Evolutionary conservation across 1,284 basidiomycete genomes (phyloP).

Genomic region (Hypsizygus ulmarius): DNA sequence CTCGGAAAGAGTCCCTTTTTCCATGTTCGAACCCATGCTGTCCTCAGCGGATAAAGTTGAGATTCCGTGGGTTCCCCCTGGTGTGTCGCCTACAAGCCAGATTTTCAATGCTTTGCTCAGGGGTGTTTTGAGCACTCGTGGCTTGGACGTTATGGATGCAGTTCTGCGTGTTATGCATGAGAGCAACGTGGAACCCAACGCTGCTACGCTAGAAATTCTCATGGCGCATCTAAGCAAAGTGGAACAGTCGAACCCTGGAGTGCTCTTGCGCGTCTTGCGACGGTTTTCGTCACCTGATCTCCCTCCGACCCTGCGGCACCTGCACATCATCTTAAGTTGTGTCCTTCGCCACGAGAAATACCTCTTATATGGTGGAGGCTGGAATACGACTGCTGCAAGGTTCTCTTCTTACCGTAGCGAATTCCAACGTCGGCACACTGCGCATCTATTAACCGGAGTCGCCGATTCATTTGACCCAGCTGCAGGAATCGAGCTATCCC

Average conservation of each 20-base stretch:
- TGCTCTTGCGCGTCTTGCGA: slow-evolving; percentile 47
- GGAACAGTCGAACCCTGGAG: slow-evolving; percentile 40
- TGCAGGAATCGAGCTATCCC: slow-evolving; percentile 42
- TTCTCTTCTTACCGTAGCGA: slow-evolving; percentile 32
- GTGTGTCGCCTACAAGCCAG: slow-evolving; percentile 41
- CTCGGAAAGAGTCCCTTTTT: slow-evolving; percentile 16
- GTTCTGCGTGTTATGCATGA: slow-evolving; percentile 55
- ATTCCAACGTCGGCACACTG: slow-evolving; percentile 15
- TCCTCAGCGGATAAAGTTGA: slow-evolving; percentile 10
- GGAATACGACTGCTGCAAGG: slow-evolving; percentile 43
- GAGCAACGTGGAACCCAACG: slow-evolving; percentile 47
- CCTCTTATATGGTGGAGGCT: slow-evolving; percentile 44
- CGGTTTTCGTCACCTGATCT: slow-evolving; percentile 37
- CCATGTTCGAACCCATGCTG: slow-evolving; percentile 17
- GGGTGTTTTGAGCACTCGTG: slow-evolving; percentile 44
- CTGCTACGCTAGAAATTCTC: slow-evolving; percentile 52
- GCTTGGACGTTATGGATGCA: slow-evolving; percentile 42
- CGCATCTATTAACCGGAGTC: slow-evolving; percentile 25
- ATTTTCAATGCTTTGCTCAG: slow-evolving; percentile 60
- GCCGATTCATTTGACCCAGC: slow-evolving; percentile 45
- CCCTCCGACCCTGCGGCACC: slow-evolving; percentile 45
- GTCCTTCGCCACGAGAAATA: slow-evolving; percentile 49
- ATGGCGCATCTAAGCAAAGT: slow-evolving; percentile 46
- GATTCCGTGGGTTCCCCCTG: slow-evolving; percentile 33
- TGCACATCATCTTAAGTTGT: slow-evolving; percentile 48